Base-by-base conservation (phyloP, 371 early-diverging fungal genomes). In the Lichtheimia hyalospora region DNA sequence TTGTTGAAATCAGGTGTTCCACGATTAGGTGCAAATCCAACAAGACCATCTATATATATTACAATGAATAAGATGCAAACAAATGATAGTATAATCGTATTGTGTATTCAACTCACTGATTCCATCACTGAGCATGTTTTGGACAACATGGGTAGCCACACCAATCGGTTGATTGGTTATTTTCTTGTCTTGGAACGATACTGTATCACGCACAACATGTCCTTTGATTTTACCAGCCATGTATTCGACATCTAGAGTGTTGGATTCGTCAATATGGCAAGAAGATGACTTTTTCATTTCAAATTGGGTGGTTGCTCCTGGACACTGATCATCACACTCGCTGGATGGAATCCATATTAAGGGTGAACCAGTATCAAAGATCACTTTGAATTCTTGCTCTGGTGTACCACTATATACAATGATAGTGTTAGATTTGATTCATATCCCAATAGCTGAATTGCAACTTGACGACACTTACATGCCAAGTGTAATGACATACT, bases 331-430 rank as follows among this genome's bases (percentile, higher is more conserved):
- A 7, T 46, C 13, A 21, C 58, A 58, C n/a, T 21, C n/a, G 15
- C 7, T 14, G 0, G 56, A 59, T 10, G 65, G 57, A 1, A 60
- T 20, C 60, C 65, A 65, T 27, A 60, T 10, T 16, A 60, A n/a
- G 5, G 60, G 50, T 3, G 65, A 60, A 4, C 65, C 97, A 7
- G 97, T 96, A 74, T 97, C 98, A 58, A 96, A 92, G 14, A 98
- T 90, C 25, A 96, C 94, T 24, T 87, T 87, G 78, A 98, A 98
- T 7, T 70, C 82, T 74, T 98, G 96, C 23, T 86, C 76, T 15
- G 96, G 97, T 14, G 91, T 89, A 27, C 96, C 96, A 23, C 65
- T 60, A n/a, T n/a, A n/a, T n/a, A 16, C 52, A 24, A 14, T 27
- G 7, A 7, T 7, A 27, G 27, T 27, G 27, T 27, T 27, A 27